Conservation (phyloP, 176 grass and related monocot species). For the Pontederia crassipes region DNA sequence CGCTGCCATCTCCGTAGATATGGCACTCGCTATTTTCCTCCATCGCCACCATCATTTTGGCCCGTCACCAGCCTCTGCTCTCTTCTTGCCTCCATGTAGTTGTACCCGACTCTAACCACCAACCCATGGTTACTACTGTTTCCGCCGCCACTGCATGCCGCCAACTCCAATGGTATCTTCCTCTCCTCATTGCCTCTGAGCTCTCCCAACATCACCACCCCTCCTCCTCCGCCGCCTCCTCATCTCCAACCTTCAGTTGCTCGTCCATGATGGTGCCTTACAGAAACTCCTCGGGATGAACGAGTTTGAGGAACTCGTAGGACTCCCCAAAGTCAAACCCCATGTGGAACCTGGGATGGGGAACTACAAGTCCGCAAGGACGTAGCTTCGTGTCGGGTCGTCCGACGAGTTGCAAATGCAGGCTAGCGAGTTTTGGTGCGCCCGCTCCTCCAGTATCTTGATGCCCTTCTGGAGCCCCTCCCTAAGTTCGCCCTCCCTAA, state of each 20-base stretch:
- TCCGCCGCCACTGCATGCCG: neutral
- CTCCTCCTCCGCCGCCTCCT: constrained; percentile 57
- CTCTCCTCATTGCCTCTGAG: constrained; percentile 77
- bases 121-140: constrained; percentile 47
- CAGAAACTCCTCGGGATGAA: constrained; percentile 80
- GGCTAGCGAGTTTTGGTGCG: constrained; percentile 52
- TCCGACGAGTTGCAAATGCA: constrained; percentile 72
- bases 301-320: constrained; percentile 62
- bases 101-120: constrained; percentile 47
- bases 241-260: constrained; percentile 61
- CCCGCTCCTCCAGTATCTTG: constrained; percentile 77
- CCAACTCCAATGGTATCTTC: constrained; percentile 61
- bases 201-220: constrained; percentile 65
- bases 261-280: constrained; percentile 53
- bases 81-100: constrained; percentile 56
- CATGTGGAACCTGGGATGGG: constrained; percentile 54
- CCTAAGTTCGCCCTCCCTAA: constrained; percentile 45
- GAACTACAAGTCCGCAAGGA: constrained; percentile 17
- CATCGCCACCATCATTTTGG: constrained; percentile 37
- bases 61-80: constrained; percentile 56
- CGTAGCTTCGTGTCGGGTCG: constrained; percentile 27
- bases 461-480: constrained; percentile 75
- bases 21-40: constrained; percentile 37
- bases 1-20: neutral
- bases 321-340: constrained; percentile 66